Base-by-base conservation (phyloP, 495 filamentous ascomycete genomes). In the Neurospora africana region DNA sequence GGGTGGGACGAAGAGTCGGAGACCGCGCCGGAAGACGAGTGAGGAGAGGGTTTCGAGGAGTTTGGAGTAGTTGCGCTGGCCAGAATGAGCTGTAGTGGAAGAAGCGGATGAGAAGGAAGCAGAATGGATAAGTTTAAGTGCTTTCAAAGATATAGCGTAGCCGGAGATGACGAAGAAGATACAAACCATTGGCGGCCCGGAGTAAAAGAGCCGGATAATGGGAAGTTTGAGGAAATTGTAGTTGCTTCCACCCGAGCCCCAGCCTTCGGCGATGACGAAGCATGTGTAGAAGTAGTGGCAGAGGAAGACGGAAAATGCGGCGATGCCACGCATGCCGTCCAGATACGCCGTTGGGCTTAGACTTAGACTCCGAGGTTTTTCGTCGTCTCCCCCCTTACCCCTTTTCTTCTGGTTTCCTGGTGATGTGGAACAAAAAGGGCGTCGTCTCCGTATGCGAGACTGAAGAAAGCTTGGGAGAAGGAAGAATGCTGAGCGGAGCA, bases 121-220 rank as follows among this genome's bases (percentile, higher is more conserved):
- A 0, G 53, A 33, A 39, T 87, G 87, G 53, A 86, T 84, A 23
- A 87, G 83, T 73, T 86, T 88, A 9, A 92, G 75, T 0, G 91
- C 89, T 68, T 90, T 90, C 36, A 89, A 84, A 68, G 86, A 87
- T 8, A 93, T 84, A 1, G 91, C 90, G 75, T 90, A 91, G 73
- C 91, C 91, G 5, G 89, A 91, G 67, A 93, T 87, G 69, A 93
- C 89, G 80, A 92, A 92, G 82, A 93, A 93, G 69, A 92, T 87
- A 78, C 87, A 86, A 36, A 92, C 91, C 88, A 91, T 91, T 33
- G 91, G 88, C 68, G 89, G 88, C 23, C 89, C 91, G 30, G 87
- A 88, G 76, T 89, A 89, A 11, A 91, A 75, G 41, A 93, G 83
- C 69, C 91, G 85, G 10, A 92, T 27, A 73, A 93, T 85, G 11